Percentiles rank a stretch among this genome's conserved stretches.
phyloP scores from a whole-genome alignment of 805 yeast genomes.

The Lipomyces spencermartinsiae region DNA sequence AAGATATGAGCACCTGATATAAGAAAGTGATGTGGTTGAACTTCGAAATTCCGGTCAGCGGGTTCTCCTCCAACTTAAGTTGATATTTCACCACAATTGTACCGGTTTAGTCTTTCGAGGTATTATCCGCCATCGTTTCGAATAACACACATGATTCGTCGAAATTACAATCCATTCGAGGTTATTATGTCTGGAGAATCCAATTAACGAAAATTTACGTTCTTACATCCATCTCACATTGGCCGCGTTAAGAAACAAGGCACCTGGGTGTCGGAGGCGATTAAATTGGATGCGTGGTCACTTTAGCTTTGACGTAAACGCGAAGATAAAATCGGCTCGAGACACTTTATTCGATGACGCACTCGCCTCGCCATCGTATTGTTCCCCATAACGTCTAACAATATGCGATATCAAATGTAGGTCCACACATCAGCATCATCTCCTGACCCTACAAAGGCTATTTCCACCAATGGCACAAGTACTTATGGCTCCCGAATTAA shows the following conservation, averaged over 20 bases:
- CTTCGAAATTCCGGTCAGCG: background rate
- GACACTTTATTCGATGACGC: background rate
- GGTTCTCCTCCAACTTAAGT: no score
- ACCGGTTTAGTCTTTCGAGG: background rate
- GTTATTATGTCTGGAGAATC: no score
- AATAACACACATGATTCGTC: no score
- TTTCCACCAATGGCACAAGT: background rate
- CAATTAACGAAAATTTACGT: no score
- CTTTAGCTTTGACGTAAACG: background rate
- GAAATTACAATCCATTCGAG: no score
- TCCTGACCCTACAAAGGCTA: background rate
- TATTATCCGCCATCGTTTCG: no score
- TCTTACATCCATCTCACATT: no score
- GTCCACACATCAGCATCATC: background rate
- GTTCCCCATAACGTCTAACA: background rate
- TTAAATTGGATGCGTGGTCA: no score
- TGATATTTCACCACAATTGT: no score
- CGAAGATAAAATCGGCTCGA: background rate
- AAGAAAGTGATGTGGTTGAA: background rate
- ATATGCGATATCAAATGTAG: background rate
- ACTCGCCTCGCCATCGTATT: background rate
- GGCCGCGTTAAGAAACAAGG: no score
- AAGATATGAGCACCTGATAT: background rate
- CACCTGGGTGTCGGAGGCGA: no score
- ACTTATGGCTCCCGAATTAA: background rate